A percentile compares a stretch with the other conserved stretches of the same genome.
These are phyloP conservation scores for Nissolia schottii DNA, from an alignment of 306 rosid genomes.

Conservation along the genomic window DNA sequence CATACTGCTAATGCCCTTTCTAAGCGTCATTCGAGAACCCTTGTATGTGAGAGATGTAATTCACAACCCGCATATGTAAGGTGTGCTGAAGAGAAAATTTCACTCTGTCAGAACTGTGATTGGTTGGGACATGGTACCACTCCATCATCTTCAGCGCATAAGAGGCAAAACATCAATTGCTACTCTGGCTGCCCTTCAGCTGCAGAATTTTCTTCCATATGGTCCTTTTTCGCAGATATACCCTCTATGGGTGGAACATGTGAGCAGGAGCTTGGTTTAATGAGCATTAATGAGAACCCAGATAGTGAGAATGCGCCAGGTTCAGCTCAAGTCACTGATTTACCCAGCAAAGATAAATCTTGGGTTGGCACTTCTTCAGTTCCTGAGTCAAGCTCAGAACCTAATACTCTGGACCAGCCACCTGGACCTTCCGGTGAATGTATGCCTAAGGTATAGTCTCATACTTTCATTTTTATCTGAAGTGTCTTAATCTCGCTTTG, in stretches of 20 bases:
- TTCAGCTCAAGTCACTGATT: conserved; percentile 38
- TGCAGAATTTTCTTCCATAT: conserved; percentile 81
- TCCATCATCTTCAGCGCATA: conserved; percentile 60
- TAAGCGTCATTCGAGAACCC: conserved; percentile 80
- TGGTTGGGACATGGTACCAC: conserved; percentile 66
- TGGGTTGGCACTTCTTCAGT: conserved; percentile 51
- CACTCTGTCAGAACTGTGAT: conserved; percentile 98
- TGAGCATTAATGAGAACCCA: conserved; percentile 76
- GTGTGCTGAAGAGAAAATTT: conserved; percentile 71
- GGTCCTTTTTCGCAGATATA: conserved; percentile 71
- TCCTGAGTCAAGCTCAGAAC: conserved; percentile 39
- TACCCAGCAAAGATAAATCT: conserved; percentile 32
- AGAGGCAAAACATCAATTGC: conserved; percentile 72
- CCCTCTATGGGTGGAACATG: conserved; percentile 69
- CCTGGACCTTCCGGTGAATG: conserved; percentile 40
- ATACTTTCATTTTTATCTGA: background rate
- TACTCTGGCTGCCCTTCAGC: conserved; percentile 95
- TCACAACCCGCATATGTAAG: conserved; percentile 75
- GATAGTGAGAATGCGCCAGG: conserved; percentile 43
- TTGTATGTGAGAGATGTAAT: conserved; percentile 86
- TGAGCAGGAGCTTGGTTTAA: conserved; percentile 83
- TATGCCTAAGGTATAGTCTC: conserved; percentile 67
- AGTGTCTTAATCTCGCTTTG: background rate
- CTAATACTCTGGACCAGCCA: conserved; percentile 37
- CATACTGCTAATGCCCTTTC: conserved; percentile 97